These are phyloP conservation scores for Calocera viscosa DNA, from an alignment of 768 basidiomycete species.

Conservation along the genomic window DNA sequence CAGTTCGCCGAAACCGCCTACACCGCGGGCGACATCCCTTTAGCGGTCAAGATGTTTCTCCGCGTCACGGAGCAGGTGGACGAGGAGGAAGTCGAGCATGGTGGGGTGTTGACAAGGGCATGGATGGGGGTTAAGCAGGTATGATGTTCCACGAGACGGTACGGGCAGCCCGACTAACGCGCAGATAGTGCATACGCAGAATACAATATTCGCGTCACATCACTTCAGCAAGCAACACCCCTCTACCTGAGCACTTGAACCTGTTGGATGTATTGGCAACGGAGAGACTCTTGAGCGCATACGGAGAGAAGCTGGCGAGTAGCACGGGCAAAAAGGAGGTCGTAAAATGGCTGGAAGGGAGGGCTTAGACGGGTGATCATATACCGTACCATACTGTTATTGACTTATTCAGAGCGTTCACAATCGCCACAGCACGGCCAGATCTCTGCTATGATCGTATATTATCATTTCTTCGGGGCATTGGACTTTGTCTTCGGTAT, in stretches of 20 bases:
- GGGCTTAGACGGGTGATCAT: neutral
- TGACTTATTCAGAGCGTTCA: neutral
- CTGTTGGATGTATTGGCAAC: constrained; percentile 60
- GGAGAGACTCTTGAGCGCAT: constrained; percentile 52
- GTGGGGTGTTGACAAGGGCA: constrained; percentile 48
- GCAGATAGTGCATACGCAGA: constrained; percentile 1
- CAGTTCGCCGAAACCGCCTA: constrained; percentile 82
- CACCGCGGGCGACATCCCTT: constrained; percentile 57
- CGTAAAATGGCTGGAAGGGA: constrained; percentile 7
- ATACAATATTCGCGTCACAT: constrained; percentile 49
- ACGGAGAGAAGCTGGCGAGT: constrained; percentile 21
- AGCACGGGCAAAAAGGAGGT: constrained; percentile 10
- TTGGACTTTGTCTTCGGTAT: neutral
- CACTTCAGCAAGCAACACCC: constrained; percentile 44
- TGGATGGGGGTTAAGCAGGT: constrained; percentile 81
- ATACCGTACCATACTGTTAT: neutral
- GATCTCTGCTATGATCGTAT: neutral
- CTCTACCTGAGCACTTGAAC: constrained; percentile 37
- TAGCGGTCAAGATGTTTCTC: constrained; percentile 70
- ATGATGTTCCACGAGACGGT: constrained; percentile 23
- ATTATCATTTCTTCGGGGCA: neutral
- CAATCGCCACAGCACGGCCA: neutral
- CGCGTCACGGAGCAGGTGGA: constrained; percentile 68
- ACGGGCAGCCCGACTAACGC: neutral
- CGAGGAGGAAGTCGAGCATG: constrained; percentile 35